Evolutionary conservation across 805 yeast genomes (phyloP).

Genomic region (Sungouiella blattae): DNA sequence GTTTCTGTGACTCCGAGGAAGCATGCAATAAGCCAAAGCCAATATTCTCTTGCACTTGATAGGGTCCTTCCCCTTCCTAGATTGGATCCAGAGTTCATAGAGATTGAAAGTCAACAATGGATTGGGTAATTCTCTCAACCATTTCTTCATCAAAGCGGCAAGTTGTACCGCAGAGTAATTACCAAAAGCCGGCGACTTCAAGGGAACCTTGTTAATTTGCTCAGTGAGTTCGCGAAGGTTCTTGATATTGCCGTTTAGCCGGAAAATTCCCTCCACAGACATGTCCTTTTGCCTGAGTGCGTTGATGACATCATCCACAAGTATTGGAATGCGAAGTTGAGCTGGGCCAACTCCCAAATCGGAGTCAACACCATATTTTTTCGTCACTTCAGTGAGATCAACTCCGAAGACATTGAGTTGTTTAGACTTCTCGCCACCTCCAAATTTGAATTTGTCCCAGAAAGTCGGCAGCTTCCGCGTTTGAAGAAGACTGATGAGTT

Average conservation of each 20-base stretch:
- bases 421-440: constrained; percentile 26
- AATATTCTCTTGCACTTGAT: constrained; percentile 50
- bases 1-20: constrained; percentile 81
- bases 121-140: constrained; percentile 87
- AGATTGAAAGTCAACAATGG: constrained; percentile 78
- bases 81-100: constrained; percentile 73
- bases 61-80: constrained; percentile 50
- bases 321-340: constrained; percentile 74
- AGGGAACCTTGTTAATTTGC: constrained; percentile 69
- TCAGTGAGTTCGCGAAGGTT: constrained; percentile 70
- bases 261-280: constrained; percentile 93
- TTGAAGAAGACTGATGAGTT: constrained; percentile 40
- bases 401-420: constrained; percentile 64
- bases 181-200: constrained; percentile 64
- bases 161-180: constrained; percentile 84
- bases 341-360: constrained; percentile 82
- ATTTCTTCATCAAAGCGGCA: constrained; percentile 89
- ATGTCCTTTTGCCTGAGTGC: constrained; percentile 87
- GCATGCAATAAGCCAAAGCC: constrained; percentile 65
- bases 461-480: constrained; percentile 43
- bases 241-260: constrained; percentile 93
- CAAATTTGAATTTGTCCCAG: constrained; percentile 52
- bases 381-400: constrained; percentile 65
- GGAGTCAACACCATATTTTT: constrained; percentile 75
- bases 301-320: constrained; percentile 80